Percentiles rank a stretch among this genome's conserved stretches.
Conservation (phyloP, 1,284 basidiomycete genomes). For the Fistulinella cinereoalba region DNA sequence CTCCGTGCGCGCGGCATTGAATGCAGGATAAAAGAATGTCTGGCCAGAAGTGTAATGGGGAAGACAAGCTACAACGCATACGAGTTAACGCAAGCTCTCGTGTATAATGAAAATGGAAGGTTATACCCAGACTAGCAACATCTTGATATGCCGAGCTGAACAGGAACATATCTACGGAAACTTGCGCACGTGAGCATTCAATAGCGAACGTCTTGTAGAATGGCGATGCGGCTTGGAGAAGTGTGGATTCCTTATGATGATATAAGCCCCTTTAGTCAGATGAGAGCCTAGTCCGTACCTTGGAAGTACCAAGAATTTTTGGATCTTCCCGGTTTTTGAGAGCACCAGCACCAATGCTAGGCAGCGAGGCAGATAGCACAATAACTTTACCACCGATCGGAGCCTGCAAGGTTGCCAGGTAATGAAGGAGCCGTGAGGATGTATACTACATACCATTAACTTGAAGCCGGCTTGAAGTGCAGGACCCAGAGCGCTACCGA, state of each 20-base stretch:
- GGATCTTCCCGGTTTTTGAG: constrained; percentile 97
- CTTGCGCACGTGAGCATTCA: constrained; percentile 95
- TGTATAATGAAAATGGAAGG: background rate
- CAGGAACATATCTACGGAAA: constrained; percentile 99
- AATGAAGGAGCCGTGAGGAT: background rate
- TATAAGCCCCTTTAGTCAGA: constrained; percentile 8
- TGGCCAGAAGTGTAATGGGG: constrained; percentile 98
- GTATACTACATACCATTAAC: constrained; percentile 62
- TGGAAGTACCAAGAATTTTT: constrained; percentile 92
- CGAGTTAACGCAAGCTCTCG: constrained; percentile 4
- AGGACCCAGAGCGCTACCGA: constrained; percentile 95
- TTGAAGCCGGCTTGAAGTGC: constrained; percentile 96
- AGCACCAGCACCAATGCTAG: constrained; percentile 86
- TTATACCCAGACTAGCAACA: constrained; percentile 83
- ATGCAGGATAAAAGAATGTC: constrained; percentile 98
- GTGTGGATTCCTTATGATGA: constrained; percentile 66
- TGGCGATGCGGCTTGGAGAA: constrained; percentile 84
- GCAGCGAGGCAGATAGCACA: constrained; percentile 84
- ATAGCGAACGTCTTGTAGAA: constrained; percentile 99
- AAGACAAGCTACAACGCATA: constrained; percentile 62
- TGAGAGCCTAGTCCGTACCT: constrained; percentile 47
- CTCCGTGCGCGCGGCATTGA: constrained; percentile 91
- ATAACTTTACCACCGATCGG: constrained; percentile 96
- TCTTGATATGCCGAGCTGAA: constrained; percentile 94
- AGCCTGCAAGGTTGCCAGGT: constrained; percentile 42